Evolutionary conservation across 2,329 filamentous ascomycete species (phyloP).

Genomic region (Colletotrichum coccodes): DNA sequence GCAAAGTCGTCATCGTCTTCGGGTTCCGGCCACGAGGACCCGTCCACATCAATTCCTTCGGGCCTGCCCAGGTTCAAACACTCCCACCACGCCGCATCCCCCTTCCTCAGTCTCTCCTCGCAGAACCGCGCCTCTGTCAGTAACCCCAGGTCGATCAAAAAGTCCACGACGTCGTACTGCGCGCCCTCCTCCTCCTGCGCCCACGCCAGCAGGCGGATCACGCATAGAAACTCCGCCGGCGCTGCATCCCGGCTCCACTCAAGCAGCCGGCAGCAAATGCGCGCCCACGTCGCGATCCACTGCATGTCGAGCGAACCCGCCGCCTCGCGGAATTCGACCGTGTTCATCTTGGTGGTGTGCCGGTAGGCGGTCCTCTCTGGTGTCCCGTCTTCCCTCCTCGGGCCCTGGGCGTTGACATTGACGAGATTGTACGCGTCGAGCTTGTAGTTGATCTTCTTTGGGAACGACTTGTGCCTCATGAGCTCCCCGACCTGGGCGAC

Average conservation of each 20-base stretch:
- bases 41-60: background rate
- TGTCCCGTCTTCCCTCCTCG: background rate
- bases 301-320: constrained; percentile 44
- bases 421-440: constrained; percentile 17
- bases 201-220: constrained; percentile 37
- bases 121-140: constrained; percentile 41
- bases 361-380: background rate
- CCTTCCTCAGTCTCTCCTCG: constrained; percentile 37
- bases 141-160: constrained; percentile 47
- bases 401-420: background rate
- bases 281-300: constrained; percentile 46
- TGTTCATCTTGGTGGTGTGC: constrained; percentile 17
- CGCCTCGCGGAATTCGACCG: constrained; percentile 51
- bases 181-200: constrained; percentile 34
- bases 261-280: constrained; percentile 44
- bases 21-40: background rate
- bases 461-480: background rate
- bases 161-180: constrained; percentile 47
- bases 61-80: constrained; percentile 30
- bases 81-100: constrained; percentile 39
- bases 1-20: background rate
- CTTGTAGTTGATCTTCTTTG: constrained; percentile 29
- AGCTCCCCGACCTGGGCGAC: constrained; percentile 24
- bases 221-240: constrained; percentile 42
- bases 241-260: constrained; percentile 40